Conservation (phyloP, 1,139 yeast species). For the Yamadazyma taylorii region DNA sequence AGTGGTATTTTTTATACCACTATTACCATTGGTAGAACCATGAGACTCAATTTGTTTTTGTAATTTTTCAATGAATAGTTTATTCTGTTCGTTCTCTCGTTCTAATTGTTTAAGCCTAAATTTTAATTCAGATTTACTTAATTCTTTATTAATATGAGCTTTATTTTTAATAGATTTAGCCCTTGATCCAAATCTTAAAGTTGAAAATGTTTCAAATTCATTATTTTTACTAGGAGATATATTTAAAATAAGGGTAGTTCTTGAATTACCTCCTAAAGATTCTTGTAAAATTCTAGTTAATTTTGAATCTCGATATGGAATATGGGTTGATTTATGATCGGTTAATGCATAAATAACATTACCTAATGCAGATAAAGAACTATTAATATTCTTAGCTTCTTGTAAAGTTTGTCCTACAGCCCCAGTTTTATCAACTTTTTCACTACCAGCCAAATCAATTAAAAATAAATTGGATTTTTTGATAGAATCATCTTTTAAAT, state of each 20-base stretch:
- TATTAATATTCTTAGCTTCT: constrained; percentile 83
- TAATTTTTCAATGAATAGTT: constrained; percentile 44
- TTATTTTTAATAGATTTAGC: constrained; percentile 72
- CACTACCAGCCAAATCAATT: constrained; percentile 89
- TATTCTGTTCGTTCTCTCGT: constrained; percentile 44
- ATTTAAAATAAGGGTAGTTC: constrained; percentile 76
- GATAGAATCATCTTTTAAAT: constrained; percentile 52
- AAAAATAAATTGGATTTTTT: constrained; percentile 71
- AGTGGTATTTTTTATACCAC: not conserved
- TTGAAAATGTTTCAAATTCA: constrained; percentile 70
- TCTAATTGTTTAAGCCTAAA: constrained; percentile 51
- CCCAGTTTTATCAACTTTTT: constrained; percentile 81
- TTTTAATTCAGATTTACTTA: constrained; percentile 57
- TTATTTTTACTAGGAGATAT: constrained; percentile 70
- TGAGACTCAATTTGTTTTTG: constrained; percentile 39
- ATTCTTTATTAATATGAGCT: constrained; percentile 69
- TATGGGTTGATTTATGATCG: constrained; percentile 62
- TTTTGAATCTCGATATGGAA: constrained; percentile 83
- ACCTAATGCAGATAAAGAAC: constrained; percentile 75
- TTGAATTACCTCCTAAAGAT: constrained; percentile 82
- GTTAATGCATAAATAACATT: constrained; percentile 80
- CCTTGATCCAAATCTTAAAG: constrained; percentile 77
- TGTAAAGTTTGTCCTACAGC: constrained; percentile 74
- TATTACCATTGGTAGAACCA: not conserved
- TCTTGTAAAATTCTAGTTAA: constrained; percentile 82